Evolutionary conservation across 179 eudicot genomes (phyloP), one percentile per base, ranked within the genome.

Genomic region (Silene coronaria): DNA sequence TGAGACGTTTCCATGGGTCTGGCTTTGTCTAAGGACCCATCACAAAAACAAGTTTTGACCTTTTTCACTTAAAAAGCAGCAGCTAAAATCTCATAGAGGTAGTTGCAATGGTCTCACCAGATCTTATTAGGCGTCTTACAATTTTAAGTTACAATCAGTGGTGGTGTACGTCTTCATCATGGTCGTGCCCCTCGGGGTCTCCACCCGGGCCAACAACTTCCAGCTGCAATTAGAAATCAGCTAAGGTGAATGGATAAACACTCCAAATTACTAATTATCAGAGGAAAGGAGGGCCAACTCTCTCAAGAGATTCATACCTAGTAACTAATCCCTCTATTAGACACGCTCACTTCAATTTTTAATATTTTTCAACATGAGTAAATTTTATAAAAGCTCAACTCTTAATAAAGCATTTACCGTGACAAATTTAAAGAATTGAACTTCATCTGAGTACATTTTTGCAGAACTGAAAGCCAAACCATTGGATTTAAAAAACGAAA

Each of bases 171-270:
- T 84, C 91, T 11, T 90, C 98, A 69, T 89, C 91, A 76, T 91
- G 97, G 32, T 77, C 85, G 71, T 91, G 97, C 67, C 98, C 97
- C 75, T 93, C 91, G 19, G 98, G 97, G 70, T 89, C 91, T 82
- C 97, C 97, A 71, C 98, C 97, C 8, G 90, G 88, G 80, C 98
- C 98, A 72, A 91, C 97, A 66, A 93, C 93, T 85, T 93, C 92
- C 89, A 91, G 84, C 98, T 91, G 90, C 71, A 71, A 76, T 73
- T 7, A 8, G 13, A 30, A 71, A 58, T 26, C 1, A 76, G 21
- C 69, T 10, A 36, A 36, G 42, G 42, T 36, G 42, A 36, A 36
- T 36, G 42, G 42, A 36, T 4, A 36, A 36, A 36, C 42, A 36
- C 42, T 36, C 10, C 6, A 36, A 36, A 36, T 36, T 36, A 7